Evolutionary conservation across 1,139 yeast species (phyloP).

Genomic region (Debaryomyces subglobosus): DNA sequence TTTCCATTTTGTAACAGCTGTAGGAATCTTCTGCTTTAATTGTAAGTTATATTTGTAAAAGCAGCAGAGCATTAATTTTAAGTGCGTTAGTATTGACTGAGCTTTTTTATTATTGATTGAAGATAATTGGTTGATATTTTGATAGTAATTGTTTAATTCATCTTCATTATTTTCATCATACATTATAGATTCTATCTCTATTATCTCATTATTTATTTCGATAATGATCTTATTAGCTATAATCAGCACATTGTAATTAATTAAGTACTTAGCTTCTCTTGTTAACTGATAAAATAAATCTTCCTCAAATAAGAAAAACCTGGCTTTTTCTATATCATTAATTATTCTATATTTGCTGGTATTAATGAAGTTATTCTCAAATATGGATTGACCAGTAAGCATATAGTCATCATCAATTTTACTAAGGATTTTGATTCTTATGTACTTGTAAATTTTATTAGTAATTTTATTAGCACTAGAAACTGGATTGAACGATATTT

Average conservation of each 20-base stretch:
- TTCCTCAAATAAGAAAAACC: conserved; percentile 82
- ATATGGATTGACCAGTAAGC: conserved; percentile 51
- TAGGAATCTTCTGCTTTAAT: conserved; percentile 49
- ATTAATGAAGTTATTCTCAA: conserved; percentile 25
- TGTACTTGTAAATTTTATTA: conserved; percentile 40
- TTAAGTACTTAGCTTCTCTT: conserved; percentile 71
- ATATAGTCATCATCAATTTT: conserved; percentile 56
- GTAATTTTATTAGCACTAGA: conserved; percentile 23
- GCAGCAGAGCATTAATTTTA: conserved; percentile 64
- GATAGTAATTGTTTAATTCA: conserved; percentile 33
- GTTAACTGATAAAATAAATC: conserved; percentile 74
- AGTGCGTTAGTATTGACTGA: conserved; percentile 52
- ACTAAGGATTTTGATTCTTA: conserved; percentile 57
- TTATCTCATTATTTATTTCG: conserved; percentile 64
- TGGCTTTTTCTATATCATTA: conserved; percentile 59
- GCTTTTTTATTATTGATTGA: conserved; percentile 47
- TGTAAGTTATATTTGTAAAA: conserved; percentile 56
- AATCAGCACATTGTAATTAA: conserved; percentile 73
- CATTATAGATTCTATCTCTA: conserved; percentile 69
- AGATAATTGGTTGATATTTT: conserved; percentile 34
- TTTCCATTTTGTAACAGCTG: conserved; percentile 56
- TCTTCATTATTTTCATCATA: conserved; percentile 51
- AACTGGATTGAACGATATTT: conserved; percentile 37
- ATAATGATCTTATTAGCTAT: conserved; percentile 68
- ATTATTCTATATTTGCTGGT: conserved; percentile 39